Evolutionary conservation across 129 eudicot genomes (phyloP), one percentile per base, ranked within the genome.

Genomic region (Flaveria brownii): DNA sequence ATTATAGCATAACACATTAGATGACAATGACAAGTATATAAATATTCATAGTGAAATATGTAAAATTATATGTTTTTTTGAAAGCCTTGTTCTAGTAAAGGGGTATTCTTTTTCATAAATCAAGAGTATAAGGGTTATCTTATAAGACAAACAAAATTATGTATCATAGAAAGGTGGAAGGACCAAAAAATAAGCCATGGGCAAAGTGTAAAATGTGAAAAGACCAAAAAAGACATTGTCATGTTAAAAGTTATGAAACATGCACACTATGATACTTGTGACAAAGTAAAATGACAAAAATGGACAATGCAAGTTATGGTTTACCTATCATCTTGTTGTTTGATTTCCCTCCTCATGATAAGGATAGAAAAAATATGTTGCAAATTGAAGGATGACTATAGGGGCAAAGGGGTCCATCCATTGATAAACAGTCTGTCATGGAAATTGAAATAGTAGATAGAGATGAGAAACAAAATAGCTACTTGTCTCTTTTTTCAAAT

Each of bases 401-500:
- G 75, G 79, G 74, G 57, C 71, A 56, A 77, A 70, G 77, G 82
- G 64, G 79, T 73, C 80, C 80, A 80, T 74, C 57, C 75, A 74
- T 80, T 66, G 56, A 68, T 59, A 69, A 66, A 73, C 71, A 80
- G 79, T 46, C 82, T 71, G 82, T 76, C 85, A 75, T 54, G 46
- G 20, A 60, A 81, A 63, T 25, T 23, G 63, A 30, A 75, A 52
- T 64, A 18, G 45, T 51, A 56, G 73, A 68, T 51, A 33, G 17
- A 10, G 70, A 77, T 77, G 85, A 69, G 78, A 81, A 77, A 85
- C 78, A 81, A 81, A 85, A 77, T 73, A 77, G 75, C 71, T 73
- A 43, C 72, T 81, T 85, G 88, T 85, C 85, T 80, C 78, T 68
- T 78, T 71, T 85, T 85, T 85, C 72, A 74, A 78, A 76, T 85